Conservation (phyloP, 108 stramenopile species). For the Conticribra guillardii region DNA sequence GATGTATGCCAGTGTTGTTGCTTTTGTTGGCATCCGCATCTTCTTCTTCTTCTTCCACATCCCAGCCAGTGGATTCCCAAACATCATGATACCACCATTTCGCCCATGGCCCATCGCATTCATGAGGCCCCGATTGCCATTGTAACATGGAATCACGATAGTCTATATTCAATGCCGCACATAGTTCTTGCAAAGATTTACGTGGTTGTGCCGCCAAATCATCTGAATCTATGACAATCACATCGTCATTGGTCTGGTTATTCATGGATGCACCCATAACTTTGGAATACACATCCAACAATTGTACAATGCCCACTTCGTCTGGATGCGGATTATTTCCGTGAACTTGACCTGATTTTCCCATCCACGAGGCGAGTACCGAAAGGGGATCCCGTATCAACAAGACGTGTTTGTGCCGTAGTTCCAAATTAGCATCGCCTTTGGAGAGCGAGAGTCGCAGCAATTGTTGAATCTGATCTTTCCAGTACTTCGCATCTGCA, state of each 20-base stretch:
- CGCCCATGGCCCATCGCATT: conserved; percentile 84
- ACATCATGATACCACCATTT: conserved; percentile 86
- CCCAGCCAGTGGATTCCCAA: conserved; percentile 81
- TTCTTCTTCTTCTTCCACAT: conserved; percentile 25
- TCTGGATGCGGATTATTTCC: conserved; percentile 69
- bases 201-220: conserved; percentile 74
- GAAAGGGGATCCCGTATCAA: conserved; percentile 71
- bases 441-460: neutral
- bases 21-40: conserved; percentile 10
- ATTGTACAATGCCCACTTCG: conserved; percentile 81
- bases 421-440: conserved; percentile 22
- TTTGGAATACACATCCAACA: conserved; percentile 76
- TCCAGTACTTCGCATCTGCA: conserved; percentile 24
- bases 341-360: conserved; percentile 54
- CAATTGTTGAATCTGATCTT: conserved; percentile 13
- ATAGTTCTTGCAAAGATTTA: conserved; percentile 52
- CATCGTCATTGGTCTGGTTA: conserved; percentile 2
- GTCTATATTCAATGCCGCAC: conserved; percentile 61
- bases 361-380: conserved; percentile 74
- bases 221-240: conserved; percentile 82
- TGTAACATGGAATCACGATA: conserved; percentile 72
- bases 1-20: conserved; percentile 19
- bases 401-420: conserved; percentile 72
- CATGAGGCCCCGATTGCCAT: conserved; percentile 69
- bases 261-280: conserved; percentile 28